Percentiles rank a stretch among this genome's conserved stretches.
Evolutionary conservation across 1,139 yeast species (phyloP).

Genomic region (Meyerozyma athensensis): DNA sequence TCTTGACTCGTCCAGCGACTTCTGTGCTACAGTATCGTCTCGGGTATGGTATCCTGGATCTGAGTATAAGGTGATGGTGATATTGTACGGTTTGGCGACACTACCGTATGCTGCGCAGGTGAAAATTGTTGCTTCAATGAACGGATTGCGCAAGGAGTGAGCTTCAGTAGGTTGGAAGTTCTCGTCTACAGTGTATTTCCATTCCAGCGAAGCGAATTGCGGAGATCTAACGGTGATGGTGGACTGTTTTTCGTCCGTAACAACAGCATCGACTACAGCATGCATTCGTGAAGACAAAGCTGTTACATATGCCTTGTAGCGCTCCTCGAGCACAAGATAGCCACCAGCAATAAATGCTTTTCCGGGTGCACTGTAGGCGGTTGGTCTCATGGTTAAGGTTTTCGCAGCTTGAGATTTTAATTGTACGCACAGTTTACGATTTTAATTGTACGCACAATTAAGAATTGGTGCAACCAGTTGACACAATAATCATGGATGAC

Average conservation of each 20-base stretch:
- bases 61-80: slow-evolving; percentile 64
- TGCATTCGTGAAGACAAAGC: slow-evolving; percentile 91
- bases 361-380: slow-evolving; percentile 84
- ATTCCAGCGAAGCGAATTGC: slow-evolving; percentile 67
- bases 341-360: slow-evolving; percentile 95
- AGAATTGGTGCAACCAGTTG: not conserved
- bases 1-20: slow-evolving; percentile 29
- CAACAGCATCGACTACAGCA: slow-evolving; percentile 44
- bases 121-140: slow-evolving; percentile 58
- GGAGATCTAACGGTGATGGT: slow-evolving; percentile 60
- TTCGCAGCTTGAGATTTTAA: not conserved
- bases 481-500: not conserved
- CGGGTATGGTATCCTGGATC: slow-evolving; percentile 91
- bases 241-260: slow-evolving; percentile 12
- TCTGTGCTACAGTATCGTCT: slow-evolving; percentile 32
- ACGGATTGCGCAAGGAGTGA: slow-evolving; percentile 56
- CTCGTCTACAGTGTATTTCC: slow-evolving; percentile 48
- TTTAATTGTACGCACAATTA: not conserved
- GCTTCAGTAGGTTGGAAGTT: slow-evolving; percentile 17
- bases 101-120: slow-evolving; percentile 50
- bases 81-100: slow-evolving; percentile 16
- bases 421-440: not conserved
- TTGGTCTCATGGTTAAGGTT: not conserved
- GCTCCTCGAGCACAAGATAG: slow-evolving; percentile 78
- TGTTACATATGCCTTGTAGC: slow-evolving; percentile 71